Percentiles rank a stretch among this genome's conserved stretches.
Conservation (phyloP, 768 basidiomycete species). For the Cyclocybe cylindracea region DNA sequence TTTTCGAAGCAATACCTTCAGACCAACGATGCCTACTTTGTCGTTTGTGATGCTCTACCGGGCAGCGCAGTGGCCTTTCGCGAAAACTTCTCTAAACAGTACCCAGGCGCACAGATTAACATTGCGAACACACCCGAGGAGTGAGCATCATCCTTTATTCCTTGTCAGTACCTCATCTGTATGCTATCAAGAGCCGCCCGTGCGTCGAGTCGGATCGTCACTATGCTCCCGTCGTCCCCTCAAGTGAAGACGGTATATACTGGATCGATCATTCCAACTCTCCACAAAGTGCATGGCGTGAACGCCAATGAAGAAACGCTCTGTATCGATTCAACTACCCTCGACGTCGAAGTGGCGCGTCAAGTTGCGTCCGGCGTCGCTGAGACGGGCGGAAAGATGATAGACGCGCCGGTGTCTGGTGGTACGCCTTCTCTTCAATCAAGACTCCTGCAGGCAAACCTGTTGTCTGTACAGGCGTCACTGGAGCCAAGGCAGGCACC, state of each 20-base stretch:
- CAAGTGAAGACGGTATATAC: slow-evolving; percentile 81
- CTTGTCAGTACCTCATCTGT: background rate
- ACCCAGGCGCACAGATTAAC: slow-evolving; percentile 59
- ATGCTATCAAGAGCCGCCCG: slow-evolving; percentile 52
- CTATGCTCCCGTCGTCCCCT: slow-evolving; percentile 92
- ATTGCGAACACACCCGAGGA: slow-evolving; percentile 69
- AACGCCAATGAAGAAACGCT: slow-evolving; percentile 46
- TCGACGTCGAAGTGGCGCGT: slow-evolving; percentile 77
- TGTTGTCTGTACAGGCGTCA: slow-evolving; percentile 53
- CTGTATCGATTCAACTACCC: slow-evolving; percentile 89
- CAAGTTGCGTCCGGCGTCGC: slow-evolving; percentile 58
- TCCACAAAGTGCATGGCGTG: slow-evolving; percentile 46
- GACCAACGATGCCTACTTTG: slow-evolving; percentile 55
- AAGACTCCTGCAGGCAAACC: slow-evolving; percentile 1
- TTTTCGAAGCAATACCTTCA: slow-evolving; percentile 72
- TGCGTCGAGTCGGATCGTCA: slow-evolving; percentile 69
- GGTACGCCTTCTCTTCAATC: slow-evolving; percentile 47
- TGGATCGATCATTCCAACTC: slow-evolving; percentile 64
- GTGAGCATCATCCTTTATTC: slow-evolving; percentile 42
- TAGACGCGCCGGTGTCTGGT: slow-evolving; percentile 95
- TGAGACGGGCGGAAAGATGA: slow-evolving; percentile 65
- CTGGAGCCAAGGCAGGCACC: slow-evolving; percentile 85
- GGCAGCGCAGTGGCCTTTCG: slow-evolving; percentile 60
- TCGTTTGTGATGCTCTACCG: slow-evolving; percentile 77
- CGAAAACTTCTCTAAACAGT: slow-evolving; percentile 52